Conservation (phyloP, 176 grass and related monocot species). For the Hordeum vulgare region DNA sequence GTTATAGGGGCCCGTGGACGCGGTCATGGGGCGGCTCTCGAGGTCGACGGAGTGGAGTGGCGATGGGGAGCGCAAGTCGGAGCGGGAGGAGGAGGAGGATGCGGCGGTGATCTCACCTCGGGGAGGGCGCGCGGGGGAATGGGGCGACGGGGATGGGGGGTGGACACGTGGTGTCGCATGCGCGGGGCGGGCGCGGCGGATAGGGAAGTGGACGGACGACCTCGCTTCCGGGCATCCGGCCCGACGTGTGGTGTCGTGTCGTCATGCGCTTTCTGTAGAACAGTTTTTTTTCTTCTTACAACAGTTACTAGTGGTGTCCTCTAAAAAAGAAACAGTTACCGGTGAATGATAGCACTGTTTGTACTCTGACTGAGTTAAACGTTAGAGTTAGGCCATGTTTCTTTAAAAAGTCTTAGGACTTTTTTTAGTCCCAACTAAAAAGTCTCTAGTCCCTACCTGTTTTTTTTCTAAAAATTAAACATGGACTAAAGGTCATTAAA, state of each 20-base stretch:
- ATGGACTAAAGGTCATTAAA: too few species aligned
- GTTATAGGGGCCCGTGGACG: conserved; percentile 10
- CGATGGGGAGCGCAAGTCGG: neutral
- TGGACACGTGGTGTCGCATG: conserved; percentile 24
- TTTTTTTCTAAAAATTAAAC: too few species aligned
- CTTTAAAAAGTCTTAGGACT: too few species aligned
- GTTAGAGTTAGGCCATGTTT: too few species aligned
- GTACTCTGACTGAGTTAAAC: too few species aligned
- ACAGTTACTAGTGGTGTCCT: too few species aligned
- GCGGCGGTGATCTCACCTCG: conserved; percentile 41
- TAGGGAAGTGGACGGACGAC: conserved; percentile 26
- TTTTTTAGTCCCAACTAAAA: too few species aligned
- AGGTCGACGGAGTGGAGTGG: neutral
- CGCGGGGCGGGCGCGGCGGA: neutral
- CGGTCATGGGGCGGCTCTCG: conserved; percentile 7
- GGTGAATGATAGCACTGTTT: too few species aligned
- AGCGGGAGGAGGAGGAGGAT: conserved; percentile 1
- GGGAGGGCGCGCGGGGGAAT: neutral
- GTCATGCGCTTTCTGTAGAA: neutral
- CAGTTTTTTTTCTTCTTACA: too few species aligned
- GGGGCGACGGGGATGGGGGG: neutral
- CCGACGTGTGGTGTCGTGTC: neutral
- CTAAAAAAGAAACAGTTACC: too few species aligned
- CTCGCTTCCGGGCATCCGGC: neutral
- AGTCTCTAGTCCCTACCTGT: too few species aligned